phyloP scores from a whole-genome alignment of 495 filamentous ascomycete genomes.

The Penicillium arizonense region DNA sequence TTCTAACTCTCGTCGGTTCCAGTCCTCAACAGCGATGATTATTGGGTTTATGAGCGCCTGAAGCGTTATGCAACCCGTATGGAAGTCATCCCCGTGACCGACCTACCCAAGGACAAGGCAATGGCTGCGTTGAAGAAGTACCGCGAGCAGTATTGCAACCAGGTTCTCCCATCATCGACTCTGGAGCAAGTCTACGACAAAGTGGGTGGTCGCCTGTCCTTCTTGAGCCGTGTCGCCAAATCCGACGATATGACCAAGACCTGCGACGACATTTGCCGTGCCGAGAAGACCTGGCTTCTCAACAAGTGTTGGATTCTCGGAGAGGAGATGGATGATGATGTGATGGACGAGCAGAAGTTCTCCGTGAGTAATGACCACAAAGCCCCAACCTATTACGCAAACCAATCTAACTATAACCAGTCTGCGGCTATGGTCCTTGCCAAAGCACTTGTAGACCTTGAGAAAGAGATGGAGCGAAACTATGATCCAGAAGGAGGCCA shows the following conservation, averaged over 20 bases:
- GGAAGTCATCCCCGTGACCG: constrained; percentile 80
- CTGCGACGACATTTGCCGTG: constrained; percentile 73
- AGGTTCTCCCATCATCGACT: constrained; percentile 48
- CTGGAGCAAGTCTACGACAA: constrained; percentile 78
- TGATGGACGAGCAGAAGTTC: constrained; percentile 98
- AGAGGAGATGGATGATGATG: constrained; percentile 93
- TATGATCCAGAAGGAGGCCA: constrained; percentile 68
- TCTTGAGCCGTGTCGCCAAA: constrained; percentile 82
- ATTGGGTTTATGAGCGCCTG: constrained; percentile 94
- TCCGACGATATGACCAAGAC: constrained; percentile 71
- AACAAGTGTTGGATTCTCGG: constrained; percentile 96
- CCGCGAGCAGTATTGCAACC: constrained; percentile 64
- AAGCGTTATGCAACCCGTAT: constrained; percentile 89
- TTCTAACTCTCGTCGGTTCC: neutral
- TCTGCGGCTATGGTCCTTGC: constrained; percentile 94
- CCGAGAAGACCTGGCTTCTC: constrained; percentile 90
- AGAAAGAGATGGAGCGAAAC: constrained; percentile 60
- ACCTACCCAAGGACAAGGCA: constrained; percentile 76
- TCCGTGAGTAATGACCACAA: constrained; percentile 53
- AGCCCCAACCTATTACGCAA: neutral
- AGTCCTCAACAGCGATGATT: constrained; percentile 93
- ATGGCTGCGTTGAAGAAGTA: constrained; percentile 73
- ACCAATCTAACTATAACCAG: constrained; percentile 28
- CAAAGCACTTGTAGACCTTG: constrained; percentile 79
- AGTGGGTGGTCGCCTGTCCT: constrained; percentile 84